phyloP scores from a whole-genome alignment of 1,284 basidiomycete species.

The Vanrija sp. region DNA sequence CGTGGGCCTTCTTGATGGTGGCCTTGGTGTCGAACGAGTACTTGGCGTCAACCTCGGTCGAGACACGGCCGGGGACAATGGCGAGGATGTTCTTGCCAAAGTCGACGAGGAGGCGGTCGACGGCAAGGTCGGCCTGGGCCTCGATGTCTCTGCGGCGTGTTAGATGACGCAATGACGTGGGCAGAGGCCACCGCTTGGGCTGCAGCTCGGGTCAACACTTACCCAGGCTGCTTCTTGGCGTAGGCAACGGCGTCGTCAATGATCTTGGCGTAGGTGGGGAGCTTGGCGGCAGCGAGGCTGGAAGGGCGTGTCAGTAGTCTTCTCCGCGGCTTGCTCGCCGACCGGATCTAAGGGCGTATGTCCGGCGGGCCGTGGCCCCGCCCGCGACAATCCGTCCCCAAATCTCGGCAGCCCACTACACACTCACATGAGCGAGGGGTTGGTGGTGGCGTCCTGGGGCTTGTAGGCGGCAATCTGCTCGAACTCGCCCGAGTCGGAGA shows the following conservation, averaged over 20 bases:
- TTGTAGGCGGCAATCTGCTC: slow-evolving; percentile 78
- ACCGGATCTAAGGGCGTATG: slow-evolving; percentile 2
- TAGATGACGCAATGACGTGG: neutral
- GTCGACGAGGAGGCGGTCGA: slow-evolving; percentile 89
- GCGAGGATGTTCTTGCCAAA: slow-evolving; percentile 94
- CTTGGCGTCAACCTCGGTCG: slow-evolving; percentile 96
- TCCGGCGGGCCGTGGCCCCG: neutral
- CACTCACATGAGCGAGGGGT: slow-evolving; percentile 67
- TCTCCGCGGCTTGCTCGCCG: too few species aligned
- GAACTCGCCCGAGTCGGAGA: slow-evolving; percentile 78
- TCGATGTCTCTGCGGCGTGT: slow-evolving; percentile 56
- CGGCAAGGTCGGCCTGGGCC: slow-evolving; percentile 66
- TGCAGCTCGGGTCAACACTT: slow-evolving; percentile 16
- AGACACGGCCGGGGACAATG: slow-evolving; percentile 97
- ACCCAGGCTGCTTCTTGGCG: slow-evolving; percentile 74
- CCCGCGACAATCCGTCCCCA: neutral
- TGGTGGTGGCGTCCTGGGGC: slow-evolving; percentile 90
- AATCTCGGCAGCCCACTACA: neutral
- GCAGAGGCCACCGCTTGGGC: neutral
- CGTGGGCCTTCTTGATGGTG: slow-evolving; percentile 64
- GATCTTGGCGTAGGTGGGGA: slow-evolving; percentile 75
- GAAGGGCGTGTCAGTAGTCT: slow-evolving; percentile 53
- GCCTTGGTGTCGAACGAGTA: slow-evolving; percentile 75
- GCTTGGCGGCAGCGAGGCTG: slow-evolving; percentile 81
- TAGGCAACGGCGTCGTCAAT: slow-evolving; percentile 78